Evolutionary conservation across 352 stramenopile genomes (phyloP).

Genomic region (Globisporangium paroecandrum): DNA sequence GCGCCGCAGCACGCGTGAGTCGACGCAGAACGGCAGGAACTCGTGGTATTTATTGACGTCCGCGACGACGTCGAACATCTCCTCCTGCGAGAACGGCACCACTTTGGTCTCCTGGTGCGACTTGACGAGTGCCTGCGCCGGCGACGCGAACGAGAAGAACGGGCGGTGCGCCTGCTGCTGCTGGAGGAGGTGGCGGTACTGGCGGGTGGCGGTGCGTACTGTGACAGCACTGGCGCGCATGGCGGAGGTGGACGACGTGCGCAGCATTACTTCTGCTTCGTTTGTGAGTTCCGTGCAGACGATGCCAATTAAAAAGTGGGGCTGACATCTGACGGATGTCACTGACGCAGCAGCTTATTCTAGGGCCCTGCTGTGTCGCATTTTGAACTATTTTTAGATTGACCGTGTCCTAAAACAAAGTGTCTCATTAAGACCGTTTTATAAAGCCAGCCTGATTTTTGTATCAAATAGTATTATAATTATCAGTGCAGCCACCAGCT

Average conservation of each 20-base stretch:
- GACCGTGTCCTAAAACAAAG: too few relatives aligned
- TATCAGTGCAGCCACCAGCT: too few relatives aligned
- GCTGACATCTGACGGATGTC: neutral
- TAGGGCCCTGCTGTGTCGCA: neutral
- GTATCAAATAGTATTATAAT: too few relatives aligned
- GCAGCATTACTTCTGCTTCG: slow-evolving; percentile 24
- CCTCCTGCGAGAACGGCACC: slow-evolving; percentile 68
- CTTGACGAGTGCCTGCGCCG: slow-evolving; percentile 54
- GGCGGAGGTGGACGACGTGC: neutral
- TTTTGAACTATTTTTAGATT: neutral
- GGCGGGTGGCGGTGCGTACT: neutral
- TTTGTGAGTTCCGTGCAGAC: neutral
- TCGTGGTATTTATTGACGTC: slow-evolving; percentile 69
- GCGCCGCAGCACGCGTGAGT: slow-evolving; percentile 64
- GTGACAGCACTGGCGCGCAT: slow-evolving; percentile 2
- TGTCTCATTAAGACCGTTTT: neutral
- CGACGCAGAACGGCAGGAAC: slow-evolving; percentile 81
- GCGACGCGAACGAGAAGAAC: slow-evolving; percentile 63
- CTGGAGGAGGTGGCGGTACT: neutral
- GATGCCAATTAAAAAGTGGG: slow-evolving; percentile 3
- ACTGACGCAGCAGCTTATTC: neutral
- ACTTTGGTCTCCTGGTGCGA: slow-evolving; percentile 68
- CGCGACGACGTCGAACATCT: slow-evolving; percentile 82
- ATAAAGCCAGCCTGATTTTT: too few relatives aligned
- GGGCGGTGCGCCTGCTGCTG: slow-evolving; percentile 6